Evolutionary conservation across 2,329 filamentous ascomycete genomes (phyloP).

Genomic region (Metarhizium album): DNA sequence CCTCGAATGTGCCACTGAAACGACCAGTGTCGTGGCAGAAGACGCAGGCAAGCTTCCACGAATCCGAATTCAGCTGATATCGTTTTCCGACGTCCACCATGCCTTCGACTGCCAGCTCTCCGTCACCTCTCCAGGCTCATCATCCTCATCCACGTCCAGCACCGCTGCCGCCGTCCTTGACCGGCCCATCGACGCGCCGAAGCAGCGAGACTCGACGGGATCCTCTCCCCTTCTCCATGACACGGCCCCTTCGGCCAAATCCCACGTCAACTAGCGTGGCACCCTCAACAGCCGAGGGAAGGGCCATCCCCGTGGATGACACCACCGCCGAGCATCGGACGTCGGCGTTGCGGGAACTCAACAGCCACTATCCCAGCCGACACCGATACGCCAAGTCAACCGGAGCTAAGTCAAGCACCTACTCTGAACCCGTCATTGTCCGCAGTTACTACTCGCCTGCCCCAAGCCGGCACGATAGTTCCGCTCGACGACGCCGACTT

Average conservation of each 20-base stretch:
- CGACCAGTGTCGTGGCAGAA: not conserved
- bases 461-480: conserved; percentile 20
- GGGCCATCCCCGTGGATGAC: conserved; percentile 45
- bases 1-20: not conserved
- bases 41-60: not conserved
- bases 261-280: conserved; percentile 42
- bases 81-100: not conserved
- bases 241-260: conserved; percentile 36
- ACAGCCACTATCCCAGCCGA: conserved; percentile 44
- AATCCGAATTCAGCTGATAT: not conserved
- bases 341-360: conserved; percentile 49
- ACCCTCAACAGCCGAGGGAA: conserved; percentile 44
- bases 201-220: conserved; percentile 20
- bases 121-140: conserved; percentile 13
- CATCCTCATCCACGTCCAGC: conserved; percentile 5
- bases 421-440: conserved; percentile 55
- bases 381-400: conserved; percentile 47
- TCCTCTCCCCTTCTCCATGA: conserved; percentile 37
- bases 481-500: conserved; percentile 19
- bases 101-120: conserved; percentile 6
- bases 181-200: conserved; percentile 15
- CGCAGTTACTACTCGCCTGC: conserved; percentile 47
- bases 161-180: conserved; percentile 10
- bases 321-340: conserved; percentile 45
- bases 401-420: conserved; percentile 45